phyloP scores from a whole-genome alignment of 768 basidiomycete genomes.

The Hypholoma sublateritium region DNA sequence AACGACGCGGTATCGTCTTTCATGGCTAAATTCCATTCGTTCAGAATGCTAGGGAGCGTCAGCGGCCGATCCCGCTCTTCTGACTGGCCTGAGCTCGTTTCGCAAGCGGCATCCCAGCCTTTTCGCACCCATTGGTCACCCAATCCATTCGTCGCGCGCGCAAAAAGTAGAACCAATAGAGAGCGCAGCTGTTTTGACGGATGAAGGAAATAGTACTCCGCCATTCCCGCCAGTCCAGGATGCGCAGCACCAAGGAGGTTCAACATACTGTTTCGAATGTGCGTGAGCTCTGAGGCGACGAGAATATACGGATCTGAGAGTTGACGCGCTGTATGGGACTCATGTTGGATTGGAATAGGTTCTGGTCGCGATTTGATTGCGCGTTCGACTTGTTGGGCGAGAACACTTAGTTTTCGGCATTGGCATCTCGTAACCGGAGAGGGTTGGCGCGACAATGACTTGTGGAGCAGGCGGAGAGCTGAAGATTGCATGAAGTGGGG shows the following conservation, averaged over 20 bases:
- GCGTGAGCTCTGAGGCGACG: conserved; percentile 70
- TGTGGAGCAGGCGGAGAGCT: conserved; percentile 16
- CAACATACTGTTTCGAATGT: conserved; percentile 71
- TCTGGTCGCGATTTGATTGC: conserved; percentile 25
- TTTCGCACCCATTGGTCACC: conserved; percentile 64
- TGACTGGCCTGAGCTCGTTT: conserved; percentile 50
- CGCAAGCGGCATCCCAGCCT: conserved; percentile 57
- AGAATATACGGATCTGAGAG: conserved; percentile 67
- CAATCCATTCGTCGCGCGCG: conserved; percentile 91
- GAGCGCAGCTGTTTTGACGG: conserved; percentile 92
- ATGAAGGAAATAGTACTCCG: conserved; percentile 89
- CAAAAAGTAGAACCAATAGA: conserved; percentile 83
- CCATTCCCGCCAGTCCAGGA: conserved; percentile 83
- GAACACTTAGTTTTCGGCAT: conserved; percentile 36
- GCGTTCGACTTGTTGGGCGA: conserved; percentile 41
- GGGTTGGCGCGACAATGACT: conserved; percentile 13
- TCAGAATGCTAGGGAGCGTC: conserved; percentile 75
- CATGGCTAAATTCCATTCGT: conserved; percentile 91
- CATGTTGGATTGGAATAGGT: conserved; percentile 27
- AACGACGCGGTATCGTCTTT: conserved; percentile 76
- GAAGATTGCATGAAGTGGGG: conserved; percentile 15
- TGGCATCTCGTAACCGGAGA: conserved; percentile 25
- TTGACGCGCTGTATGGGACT: conserved; percentile 17
- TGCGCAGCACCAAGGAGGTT: conserved; percentile 85
- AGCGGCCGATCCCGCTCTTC: conserved; percentile 78